These are phyloP conservation scores for Diplodia mutila DNA, from an alignment of 2,329 filamentous ascomycete species.

Conservation along the genomic window DNA sequence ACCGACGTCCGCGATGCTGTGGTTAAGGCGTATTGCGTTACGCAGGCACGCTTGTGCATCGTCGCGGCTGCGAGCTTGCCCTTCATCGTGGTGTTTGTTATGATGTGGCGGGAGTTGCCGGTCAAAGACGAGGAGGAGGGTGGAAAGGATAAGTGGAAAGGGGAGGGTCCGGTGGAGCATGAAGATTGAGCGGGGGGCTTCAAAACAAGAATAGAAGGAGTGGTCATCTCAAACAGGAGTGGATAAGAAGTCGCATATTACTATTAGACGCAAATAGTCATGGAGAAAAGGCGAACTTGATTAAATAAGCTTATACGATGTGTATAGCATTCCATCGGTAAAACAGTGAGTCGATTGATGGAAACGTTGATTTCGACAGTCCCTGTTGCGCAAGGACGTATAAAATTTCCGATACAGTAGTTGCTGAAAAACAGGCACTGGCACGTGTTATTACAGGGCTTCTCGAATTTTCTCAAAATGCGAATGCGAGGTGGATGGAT, in stretches of 20 bases:
- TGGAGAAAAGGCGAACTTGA: background rate
- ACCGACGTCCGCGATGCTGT: slow-evolving; percentile 50
- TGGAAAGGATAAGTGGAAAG: slow-evolving; percentile 1
- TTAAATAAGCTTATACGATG: background rate
- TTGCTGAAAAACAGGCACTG: background rate
- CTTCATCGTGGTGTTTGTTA: background rate
- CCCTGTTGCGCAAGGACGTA: background rate
- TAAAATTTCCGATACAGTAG: background rate
- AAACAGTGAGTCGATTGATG: background rate
- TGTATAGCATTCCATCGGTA: background rate
- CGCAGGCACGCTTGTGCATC: slow-evolving; percentile 39
- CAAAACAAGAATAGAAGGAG: too few relatives aligned
- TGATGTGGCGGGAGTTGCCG: slow-evolving; percentile 18
- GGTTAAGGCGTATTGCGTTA: slow-evolving; percentile 35
- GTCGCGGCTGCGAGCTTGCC: background rate
- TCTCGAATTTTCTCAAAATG: background rate
- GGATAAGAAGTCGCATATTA: background rate
- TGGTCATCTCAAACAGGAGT: background rate
- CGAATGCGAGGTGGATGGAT: background rate
- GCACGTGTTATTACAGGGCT: background rate
- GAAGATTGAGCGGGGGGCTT: background rate
- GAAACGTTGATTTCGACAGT: background rate
- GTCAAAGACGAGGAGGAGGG: slow-evolving; percentile 12
- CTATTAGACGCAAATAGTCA: background rate
- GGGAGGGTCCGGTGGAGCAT: background rate